A percentile compares a stretch with the other conserved stretches of the same genome.
These are phyloP conservation scores for Arthroderma sp. DNA, from an alignment of 2,329 filamentous ascomycete species.

Conservation along the genomic window DNA sequence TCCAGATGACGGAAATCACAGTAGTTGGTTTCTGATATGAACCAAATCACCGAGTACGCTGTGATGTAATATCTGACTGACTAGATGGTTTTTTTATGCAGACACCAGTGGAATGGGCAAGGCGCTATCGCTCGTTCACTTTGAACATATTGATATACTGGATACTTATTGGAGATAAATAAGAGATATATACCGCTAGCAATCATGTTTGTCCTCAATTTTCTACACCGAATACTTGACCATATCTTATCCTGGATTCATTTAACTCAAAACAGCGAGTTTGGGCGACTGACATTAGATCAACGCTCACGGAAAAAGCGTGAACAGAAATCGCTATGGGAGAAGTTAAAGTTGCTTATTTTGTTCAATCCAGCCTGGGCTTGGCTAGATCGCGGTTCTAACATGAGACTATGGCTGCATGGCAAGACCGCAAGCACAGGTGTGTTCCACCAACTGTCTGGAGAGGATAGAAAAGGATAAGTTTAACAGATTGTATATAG, in stretches of 20 bases:
- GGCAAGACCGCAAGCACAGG: conserved; percentile 22
- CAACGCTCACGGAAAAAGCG: conserved; percentile 15
- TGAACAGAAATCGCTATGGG: conserved; percentile 28
- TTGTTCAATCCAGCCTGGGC: conserved; percentile 31
- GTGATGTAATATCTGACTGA: not conserved
- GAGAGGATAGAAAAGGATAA: no score
- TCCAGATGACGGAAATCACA: no score
- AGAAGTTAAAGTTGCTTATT: conserved; percentile 30
- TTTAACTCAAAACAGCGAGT: conserved; percentile 3
- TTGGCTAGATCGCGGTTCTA: conserved; percentile 28
- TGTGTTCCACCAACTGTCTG: conserved; percentile 5
- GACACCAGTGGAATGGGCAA: no score
- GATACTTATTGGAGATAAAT: no score
- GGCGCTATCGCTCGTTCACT: no score
- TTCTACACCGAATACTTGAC: no score
- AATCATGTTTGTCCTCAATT: no score
- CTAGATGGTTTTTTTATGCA: not conserved
- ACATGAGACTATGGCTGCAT: conserved; percentile 27
- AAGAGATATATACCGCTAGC: no score
- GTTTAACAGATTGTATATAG: not conserved
- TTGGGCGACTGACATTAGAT: conserved; percentile 7
- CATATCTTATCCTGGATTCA: no score
- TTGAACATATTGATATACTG: no score
- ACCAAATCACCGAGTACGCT: not conserved
- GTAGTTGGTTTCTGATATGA: no score